Base-by-base conservation (phyloP, 345 rosid genomes). In the Ceriops decandra region DNA sequence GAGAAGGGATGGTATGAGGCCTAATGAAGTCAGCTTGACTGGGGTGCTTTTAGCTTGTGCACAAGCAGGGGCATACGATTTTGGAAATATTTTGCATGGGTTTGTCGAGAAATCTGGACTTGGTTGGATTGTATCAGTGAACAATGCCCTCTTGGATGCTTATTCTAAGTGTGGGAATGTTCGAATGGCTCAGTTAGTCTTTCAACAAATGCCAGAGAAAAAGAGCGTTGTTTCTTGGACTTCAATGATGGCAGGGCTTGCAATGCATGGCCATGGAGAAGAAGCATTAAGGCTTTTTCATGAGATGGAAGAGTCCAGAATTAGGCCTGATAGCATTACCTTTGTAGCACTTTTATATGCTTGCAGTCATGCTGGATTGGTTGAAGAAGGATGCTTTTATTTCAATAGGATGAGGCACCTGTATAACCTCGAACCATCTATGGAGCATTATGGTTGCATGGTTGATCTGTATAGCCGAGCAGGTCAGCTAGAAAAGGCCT, bases 31-130 rank as follows among this genome's bases (percentile, higher is more conserved):
- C 72, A 91, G 91, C 36, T 84, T 93, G 95, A 91, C 91, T 27
- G 92, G 93, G 49, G 91, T 91, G 70, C 97, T 93, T 76, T 96
- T 90, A 77, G 97, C 96, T 7, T 91, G 98, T 76, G 97, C 91
- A 31, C 88, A 91, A 6, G 82, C 88, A 52, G 86, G 95, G 46
- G 97, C 97, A 7, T 80, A 88, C 67, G 93, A 87, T 70, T 96
- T 87, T 75, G 96, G 92, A 62, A 93, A 82, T 69, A 74, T 91
- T 78, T 73, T 93, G 67, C 98, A 93, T 78, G 97, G 88, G 26
- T 89, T 86, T 62, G 22, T 89, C 27, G 83, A 88, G 31, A 90
- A 95, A 77, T 83, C 86, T 54, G 90, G 93, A 64, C 88, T 89
- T 66, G 79, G 79, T 82, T 89, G 95, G 5, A 87, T 93, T 66